phyloP scores from a whole-genome alignment of 441 rosid species.

The Eutrema salsugineum region DNA sequence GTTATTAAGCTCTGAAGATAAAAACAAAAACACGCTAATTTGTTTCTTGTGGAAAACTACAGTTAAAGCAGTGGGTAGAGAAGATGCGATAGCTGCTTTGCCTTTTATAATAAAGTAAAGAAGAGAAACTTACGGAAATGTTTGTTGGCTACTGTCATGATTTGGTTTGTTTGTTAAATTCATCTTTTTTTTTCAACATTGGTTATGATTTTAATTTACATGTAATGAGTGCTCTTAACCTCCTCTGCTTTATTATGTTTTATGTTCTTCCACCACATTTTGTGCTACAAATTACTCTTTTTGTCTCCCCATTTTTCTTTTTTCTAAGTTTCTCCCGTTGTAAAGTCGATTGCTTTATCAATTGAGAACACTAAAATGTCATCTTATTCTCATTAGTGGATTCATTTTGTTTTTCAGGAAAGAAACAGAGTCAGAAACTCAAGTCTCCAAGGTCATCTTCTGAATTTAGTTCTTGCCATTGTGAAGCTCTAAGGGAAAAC shows the following conservation, averaged over 20 bases:
- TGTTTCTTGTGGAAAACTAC: slow-evolving; percentile 22
- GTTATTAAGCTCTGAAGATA: neutral
- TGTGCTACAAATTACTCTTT: slow-evolving; percentile 20
- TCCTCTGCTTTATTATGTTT: slow-evolving; percentile 2
- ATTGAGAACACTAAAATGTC: neutral
- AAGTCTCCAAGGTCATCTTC: slow-evolving; percentile 42
- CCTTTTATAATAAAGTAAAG: slow-evolving; percentile 33
- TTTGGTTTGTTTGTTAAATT: slow-evolving; percentile 37
- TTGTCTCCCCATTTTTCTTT: slow-evolving; percentile 5
- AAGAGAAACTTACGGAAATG: slow-evolving; percentile 17
- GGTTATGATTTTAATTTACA: slow-evolving; percentile 35
- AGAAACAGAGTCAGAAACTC: slow-evolving; percentile 41
- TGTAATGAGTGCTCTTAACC: slow-evolving; percentile 33
- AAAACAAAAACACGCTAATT: slow-evolving; percentile 5
- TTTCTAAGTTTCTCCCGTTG: slow-evolving; percentile 12
- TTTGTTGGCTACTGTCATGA: slow-evolving; percentile 45
- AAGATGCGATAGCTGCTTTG: slow-evolving; percentile 33
- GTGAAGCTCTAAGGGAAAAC: slow-evolving; percentile 43
- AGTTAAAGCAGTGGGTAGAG: slow-evolving; percentile 28
- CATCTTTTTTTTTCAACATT: slow-evolving; percentile 12
- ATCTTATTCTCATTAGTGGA: neutral
- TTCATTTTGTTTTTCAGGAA: slow-evolving; percentile 56
- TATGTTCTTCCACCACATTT: slow-evolving; percentile 20
- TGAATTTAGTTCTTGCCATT: slow-evolving; percentile 45
- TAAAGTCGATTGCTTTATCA: slow-evolving; percentile 19